A percentile compares a stretch with the other conserved stretches of the same genome.
Evolutionary conservation across 2,329 filamentous ascomycete species (phyloP).

Genomic region (Fusarium poae): DNA sequence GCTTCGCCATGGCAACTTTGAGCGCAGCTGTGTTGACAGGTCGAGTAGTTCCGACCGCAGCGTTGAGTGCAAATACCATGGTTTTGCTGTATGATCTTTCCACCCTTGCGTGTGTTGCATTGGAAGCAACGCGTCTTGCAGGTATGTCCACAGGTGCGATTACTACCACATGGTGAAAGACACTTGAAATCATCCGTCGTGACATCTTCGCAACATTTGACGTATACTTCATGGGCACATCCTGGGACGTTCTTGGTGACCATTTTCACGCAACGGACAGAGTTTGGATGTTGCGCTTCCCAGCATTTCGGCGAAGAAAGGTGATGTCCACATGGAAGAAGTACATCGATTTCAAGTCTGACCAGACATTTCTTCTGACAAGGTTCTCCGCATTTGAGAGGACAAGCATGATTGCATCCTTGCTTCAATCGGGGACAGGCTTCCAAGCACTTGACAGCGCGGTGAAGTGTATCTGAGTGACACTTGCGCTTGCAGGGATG

Average conservation of each 20-base stretch:
- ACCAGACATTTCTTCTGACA: background rate
- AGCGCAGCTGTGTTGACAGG: background rate
- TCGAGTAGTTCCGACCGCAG: background rate
- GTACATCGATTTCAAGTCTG: background rate
- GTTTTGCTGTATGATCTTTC: background rate
- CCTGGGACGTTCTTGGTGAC: constrained; percentile 1
- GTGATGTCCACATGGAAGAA: background rate
- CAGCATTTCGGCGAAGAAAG: background rate
- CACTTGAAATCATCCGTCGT: background rate
- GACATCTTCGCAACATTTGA: constrained; percentile 1
- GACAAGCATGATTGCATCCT: constrained; percentile 1
- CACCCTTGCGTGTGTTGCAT: background rate
- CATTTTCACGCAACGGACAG: background rate
- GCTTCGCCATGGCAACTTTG: background rate
- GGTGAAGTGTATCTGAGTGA: constrained; percentile 3
- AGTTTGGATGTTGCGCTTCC: background rate
- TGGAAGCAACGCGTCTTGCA: background rate
- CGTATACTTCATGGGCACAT: background rate
- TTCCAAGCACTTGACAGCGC: background rate
- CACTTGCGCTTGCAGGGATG: constrained; percentile 2
- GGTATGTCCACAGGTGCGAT: constrained; percentile 4
- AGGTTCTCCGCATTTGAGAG: background rate
- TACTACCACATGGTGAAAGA: background rate
- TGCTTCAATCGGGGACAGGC: background rate
- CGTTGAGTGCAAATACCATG: constrained; percentile 2